Evolutionary conservation across 345 rosid genomes (phyloP), one percentile per base, ranked within the genome.

Genomic region (Murraya koenigii): DNA sequence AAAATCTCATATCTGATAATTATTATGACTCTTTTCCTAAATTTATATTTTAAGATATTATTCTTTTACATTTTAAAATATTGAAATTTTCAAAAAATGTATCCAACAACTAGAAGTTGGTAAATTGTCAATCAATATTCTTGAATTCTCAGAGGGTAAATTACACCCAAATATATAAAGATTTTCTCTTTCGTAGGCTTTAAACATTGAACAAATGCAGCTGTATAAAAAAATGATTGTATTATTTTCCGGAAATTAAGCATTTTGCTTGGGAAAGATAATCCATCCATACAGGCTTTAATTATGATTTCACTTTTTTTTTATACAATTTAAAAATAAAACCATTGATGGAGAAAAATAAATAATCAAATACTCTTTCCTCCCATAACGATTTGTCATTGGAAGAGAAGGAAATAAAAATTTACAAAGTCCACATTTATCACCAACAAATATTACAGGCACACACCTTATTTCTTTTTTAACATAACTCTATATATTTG

Each of bases 401-500:
- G 10, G 10, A 71, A 71, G 39, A 71, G 6, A 70, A 19, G 19
- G 1, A 52, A 19, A n/a, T n/a, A n/a, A n/a, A 52, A 13, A 6
- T 1, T 30, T 30, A 38, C 39, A 38, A 38, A 38, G 8, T 13
- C 26, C 28, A 66, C 3, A 28, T 1, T 47, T 28, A 26, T 38
- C 8, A 19, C 39, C 19, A 33, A 74, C n/a, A 52, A 73, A 54
- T 55, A 23, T 19, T 74, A 56, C 75, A 82, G 35, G 66, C 22
- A 72, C 44, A 68, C 49, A 32, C 5, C 1, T 36, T 49, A 1
- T 49, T 49, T 14, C 9, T 8, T 41, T 8, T 41, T 8, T 0
- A 41, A 63, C 69, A 56, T 54, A 38, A 71, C 39, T 72, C 77
- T 76, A 10, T 69, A 72, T 33, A 41, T 39, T 32, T 70, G 78